Evolutionary conservation across 2,329 filamentous ascomycete species (phyloP).

Genomic region (Zelopaecilomyces penicillatus): DNA sequence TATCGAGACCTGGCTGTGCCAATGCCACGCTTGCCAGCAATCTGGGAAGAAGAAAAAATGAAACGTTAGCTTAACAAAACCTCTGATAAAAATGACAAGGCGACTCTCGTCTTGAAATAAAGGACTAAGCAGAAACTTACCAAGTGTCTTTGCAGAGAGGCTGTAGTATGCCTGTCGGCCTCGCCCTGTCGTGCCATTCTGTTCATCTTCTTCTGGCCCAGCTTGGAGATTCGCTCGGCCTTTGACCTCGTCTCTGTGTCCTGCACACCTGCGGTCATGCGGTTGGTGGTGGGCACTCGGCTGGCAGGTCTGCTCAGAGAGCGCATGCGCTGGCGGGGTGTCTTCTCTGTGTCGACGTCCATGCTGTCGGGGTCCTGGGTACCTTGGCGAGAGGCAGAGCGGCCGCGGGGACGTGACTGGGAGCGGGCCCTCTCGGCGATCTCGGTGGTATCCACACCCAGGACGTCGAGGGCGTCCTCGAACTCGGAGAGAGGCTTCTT

Average conservation of each 20-base stretch:
- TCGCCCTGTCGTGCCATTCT: slow-evolving; percentile 95
- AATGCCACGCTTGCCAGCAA: slow-evolving; percentile 85
- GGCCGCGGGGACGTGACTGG: slow-evolving; percentile 57
- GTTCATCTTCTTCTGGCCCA: slow-evolving; percentile 98
- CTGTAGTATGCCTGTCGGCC: slow-evolving; percentile 81
- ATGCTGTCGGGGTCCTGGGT: slow-evolving; percentile 63
- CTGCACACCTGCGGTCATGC: slow-evolving; percentile 68
- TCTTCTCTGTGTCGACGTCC: slow-evolving; percentile 53
- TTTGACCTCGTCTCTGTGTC: slow-evolving; percentile 60
- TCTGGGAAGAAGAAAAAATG: slow-evolving; percentile 34
- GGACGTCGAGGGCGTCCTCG: slow-evolving; percentile 73
- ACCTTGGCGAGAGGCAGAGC: slow-evolving; percentile 54
- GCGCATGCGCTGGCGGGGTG: slow-evolving; percentile 51
- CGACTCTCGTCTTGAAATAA: not conserved
- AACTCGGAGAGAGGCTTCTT: slow-evolving; percentile 80
- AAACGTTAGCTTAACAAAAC: not conserved
- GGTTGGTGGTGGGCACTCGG: slow-evolving; percentile 52
- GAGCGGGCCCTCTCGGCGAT: slow-evolving; percentile 65
- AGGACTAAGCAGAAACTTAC: slow-evolving; percentile 42
- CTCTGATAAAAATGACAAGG: not conserved
- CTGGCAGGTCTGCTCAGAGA: slow-evolving; percentile 67
- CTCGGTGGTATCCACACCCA: slow-evolving; percentile 75
- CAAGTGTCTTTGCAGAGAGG: slow-evolving; percentile 81
- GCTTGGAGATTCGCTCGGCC: slow-evolving; percentile 78
- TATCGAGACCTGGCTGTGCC: slow-evolving; percentile 75